A percentile compares a stretch with the other conserved stretches of the same genome.
Conservation (phyloP, 805 yeast genomes). For the Yarrowia divulgata region DNA sequence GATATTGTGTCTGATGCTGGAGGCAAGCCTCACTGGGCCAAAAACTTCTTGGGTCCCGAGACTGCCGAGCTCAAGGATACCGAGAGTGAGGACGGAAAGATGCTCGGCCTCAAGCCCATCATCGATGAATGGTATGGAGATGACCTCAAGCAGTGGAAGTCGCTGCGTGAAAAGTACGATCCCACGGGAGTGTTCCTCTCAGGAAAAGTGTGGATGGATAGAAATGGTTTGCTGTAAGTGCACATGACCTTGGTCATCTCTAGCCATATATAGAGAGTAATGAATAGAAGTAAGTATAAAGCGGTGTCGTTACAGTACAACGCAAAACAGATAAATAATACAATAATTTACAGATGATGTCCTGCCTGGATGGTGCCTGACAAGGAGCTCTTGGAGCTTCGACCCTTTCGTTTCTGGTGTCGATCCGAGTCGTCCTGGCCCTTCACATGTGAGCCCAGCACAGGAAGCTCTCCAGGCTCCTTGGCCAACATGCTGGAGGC, state of each 20-base stretch:
- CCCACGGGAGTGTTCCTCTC: constrained; percentile 83
- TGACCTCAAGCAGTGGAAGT: constrained; percentile 65
- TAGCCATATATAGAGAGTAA: constrained; percentile 21
- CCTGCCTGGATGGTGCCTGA: constrained; percentile 29
- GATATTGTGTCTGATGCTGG: constrained; percentile 74
- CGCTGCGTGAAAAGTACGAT: constrained; percentile 71
- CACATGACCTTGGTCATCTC: constrained; percentile 6
- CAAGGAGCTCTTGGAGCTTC: constrained; percentile 21
- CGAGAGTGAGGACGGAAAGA: constrained; percentile 62
- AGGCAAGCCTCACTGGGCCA: constrained; percentile 99
- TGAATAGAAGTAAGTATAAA: constrained; percentile 6
- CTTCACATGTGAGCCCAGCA: background rate
- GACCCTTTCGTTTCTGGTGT: constrained; percentile 19
- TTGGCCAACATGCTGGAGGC: constrained; percentile 34
- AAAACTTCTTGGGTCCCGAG: constrained; percentile 78
- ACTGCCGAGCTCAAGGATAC: constrained; percentile 52
- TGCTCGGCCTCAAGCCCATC: constrained; percentile 78
- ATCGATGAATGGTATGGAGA: constrained; percentile 83
- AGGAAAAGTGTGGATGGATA: constrained; percentile 77
- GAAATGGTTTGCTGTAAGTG: constrained; percentile 64
- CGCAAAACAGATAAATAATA: constrained; percentile 11
- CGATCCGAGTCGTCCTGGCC: constrained; percentile 21
- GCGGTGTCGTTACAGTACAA: too few relatives aligned
- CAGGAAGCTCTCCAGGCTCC: constrained; percentile 26
- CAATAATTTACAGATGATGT: constrained; percentile 37